These are phyloP conservation scores for Papiliotrema fonsecae DNA, from an alignment of 1,284 basidiomycete species.

Conservation along the genomic window DNA sequence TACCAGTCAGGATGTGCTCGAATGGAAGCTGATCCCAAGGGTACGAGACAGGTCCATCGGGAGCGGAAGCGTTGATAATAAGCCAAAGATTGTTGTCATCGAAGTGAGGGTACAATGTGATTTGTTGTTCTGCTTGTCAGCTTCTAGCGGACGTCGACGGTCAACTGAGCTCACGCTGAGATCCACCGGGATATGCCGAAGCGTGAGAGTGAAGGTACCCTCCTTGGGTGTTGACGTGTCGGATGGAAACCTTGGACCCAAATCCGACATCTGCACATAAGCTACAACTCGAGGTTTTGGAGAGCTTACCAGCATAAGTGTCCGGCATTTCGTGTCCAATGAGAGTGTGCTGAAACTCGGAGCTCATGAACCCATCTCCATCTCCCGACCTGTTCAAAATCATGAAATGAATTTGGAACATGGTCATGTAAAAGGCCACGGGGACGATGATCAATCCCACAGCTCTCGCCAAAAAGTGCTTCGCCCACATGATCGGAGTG, in stretches of 20 bases:
- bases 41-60: constrained; percentile 52
- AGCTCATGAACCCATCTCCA: constrained; percentile 98
- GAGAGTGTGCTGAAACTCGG: constrained; percentile 95
- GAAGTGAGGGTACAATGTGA: constrained; percentile 93
- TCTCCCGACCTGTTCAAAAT: constrained; percentile 86
- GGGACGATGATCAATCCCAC: constrained; percentile 84
- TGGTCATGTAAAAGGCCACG: constrained; percentile 82
- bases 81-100: constrained; percentile 91
- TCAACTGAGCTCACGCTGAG: constrained; percentile 58
- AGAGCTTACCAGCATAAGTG: constrained; percentile 71
- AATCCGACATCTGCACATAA: constrained; percentile 67
- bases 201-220: constrained; percentile 95
- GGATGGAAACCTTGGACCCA: constrained; percentile 76
- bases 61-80: constrained; percentile 63
- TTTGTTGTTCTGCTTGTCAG: constrained; percentile 74
- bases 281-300: not conserved
- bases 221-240: constrained; percentile 93
- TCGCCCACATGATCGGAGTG: constrained; percentile 65
- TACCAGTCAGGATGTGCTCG: constrained; percentile 61
- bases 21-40: constrained; percentile 60
- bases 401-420: constrained; percentile 92
- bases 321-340: constrained; percentile 86
- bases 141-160: not conserved
- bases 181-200: constrained; percentile 81
- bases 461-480: constrained; percentile 83